These are phyloP conservation scores for Podaxis sp. DNA, from an alignment of 768 basidiomycete genomes.

Conservation along the genomic window DNA sequence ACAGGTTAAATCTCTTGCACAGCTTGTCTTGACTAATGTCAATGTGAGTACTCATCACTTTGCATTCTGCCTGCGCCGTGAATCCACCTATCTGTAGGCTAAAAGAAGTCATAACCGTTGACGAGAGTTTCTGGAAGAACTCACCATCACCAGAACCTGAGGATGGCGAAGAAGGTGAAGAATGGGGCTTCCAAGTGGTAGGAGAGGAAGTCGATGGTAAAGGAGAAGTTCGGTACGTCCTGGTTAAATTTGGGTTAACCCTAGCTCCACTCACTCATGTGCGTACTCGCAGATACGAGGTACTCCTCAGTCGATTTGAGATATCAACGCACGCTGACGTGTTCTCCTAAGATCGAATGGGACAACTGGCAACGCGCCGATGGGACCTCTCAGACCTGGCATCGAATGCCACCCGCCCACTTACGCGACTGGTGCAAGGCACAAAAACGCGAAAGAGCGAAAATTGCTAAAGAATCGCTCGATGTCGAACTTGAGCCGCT, in stretches of 20 bases:
- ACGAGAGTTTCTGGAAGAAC: conserved; percentile 7
- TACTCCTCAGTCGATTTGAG: conserved; percentile 10
- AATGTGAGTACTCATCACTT: not conserved
- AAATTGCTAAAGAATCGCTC: conserved; percentile 24
- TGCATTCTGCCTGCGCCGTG: not conserved
- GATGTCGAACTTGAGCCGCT: conserved; percentile 32
- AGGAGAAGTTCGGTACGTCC: conserved; percentile 27
- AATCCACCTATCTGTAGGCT: not conserved
- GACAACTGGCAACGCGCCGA: conserved; percentile 44
- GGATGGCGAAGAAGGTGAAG: conserved; percentile 15
- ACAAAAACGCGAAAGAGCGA: conserved; percentile 25
- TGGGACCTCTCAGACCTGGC: conserved; percentile 55
- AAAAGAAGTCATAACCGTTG: not conserved
- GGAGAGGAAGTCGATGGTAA: conserved; percentile 34
- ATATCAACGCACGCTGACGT: not conserved
- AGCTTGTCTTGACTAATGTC: not conserved
- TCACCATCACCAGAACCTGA: conserved; percentile 4
- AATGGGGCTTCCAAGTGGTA: conserved; percentile 31
- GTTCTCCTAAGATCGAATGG: conserved; percentile 42
- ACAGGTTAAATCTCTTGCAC: no score
- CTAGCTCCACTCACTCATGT: not conserved
- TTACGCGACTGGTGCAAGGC: conserved; percentile 26
- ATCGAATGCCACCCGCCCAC: conserved; percentile 20
- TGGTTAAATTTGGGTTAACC: not conserved
- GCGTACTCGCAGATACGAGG: conserved; percentile 25